Evolutionary conservation across 371 early-diverging fungal genomes (phyloP), one percentile per base, ranked within the genome.

Genomic region (Rhizopus sp.): DNA sequence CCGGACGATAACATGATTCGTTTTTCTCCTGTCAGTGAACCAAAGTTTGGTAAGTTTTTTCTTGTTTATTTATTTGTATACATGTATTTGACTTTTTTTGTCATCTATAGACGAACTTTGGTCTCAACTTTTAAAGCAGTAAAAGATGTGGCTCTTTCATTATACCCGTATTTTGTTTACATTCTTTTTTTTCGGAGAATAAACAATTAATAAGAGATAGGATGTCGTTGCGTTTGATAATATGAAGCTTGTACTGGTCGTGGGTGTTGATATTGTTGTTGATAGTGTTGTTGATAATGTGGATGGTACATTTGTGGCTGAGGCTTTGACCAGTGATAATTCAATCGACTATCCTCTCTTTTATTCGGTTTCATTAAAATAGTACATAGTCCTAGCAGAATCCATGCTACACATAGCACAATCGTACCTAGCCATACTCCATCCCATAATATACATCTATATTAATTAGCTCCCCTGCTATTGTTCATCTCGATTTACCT

Each of bases 1-100:
- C 82, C 81, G 12, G 82, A 78, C 50, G 75, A 82, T 58, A 86
- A 87, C 57, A 63, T 84, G 49, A 86, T 88, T 52, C 71, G 71
- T 30, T 85, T 88, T 45, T 76, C 80, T 16, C 76, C 80, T 8
- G 50, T 86, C 17, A 75, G 62, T 37, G 85, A 86, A 17, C 57
- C 73, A 2, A 80, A 78, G 59, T 82, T 72, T 71, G 80, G 82
- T 81, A 74, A 34, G 12, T 7, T 32, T 5, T n/a, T 7, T n/a
- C 31, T 7, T 52, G 5, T 31, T 6, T 7, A 17, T 44, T 44
- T 23, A 23, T 23, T 15, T 42, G 44, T 16, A 17, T 12, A n/a
- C 44, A n/a, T 10, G 0, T 15, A 2, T 42, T n/a, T n/a, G 10
- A n/a, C 10, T 7, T 34, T n/a, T n/a, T 34, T 32, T 35, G 12